These are phyloP conservation scores for Dissophora ornata DNA, from an alignment of 192 early-diverging fungal species.

Conservation along the genomic window DNA sequence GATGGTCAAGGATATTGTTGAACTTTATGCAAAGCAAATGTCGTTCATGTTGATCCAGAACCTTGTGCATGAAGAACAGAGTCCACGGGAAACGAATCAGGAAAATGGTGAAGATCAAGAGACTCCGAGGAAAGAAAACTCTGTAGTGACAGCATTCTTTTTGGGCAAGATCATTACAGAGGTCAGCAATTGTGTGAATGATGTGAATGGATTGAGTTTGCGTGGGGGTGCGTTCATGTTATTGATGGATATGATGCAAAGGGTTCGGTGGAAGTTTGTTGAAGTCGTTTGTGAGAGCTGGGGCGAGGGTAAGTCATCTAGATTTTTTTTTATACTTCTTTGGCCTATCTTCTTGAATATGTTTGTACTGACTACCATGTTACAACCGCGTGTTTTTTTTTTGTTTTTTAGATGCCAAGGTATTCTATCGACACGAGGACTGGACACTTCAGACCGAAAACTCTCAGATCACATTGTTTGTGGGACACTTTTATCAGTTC, in stretches of 20 bases:
- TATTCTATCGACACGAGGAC: conserved; percentile 79
- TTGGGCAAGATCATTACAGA: conserved; percentile 79
- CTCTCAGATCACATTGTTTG: conserved; percentile 68
- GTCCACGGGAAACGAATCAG: neutral
- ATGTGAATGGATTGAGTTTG: conserved; percentile 79
- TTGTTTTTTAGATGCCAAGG: conserved; percentile 69
- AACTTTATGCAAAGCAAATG: conserved; percentile 69
- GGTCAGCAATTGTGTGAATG: conserved; percentile 81
- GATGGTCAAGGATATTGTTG: conserved; percentile 73
- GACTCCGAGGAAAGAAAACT: conserved; percentile 65
- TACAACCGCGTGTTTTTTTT: too few relatives aligned
- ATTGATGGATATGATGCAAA: conserved; percentile 76
- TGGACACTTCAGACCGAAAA: conserved; percentile 74
- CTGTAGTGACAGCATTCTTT: conserved; percentile 77
- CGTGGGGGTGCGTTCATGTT: conserved; percentile 75
- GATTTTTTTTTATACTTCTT: neutral
- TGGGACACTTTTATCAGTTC: conserved; percentile 76
- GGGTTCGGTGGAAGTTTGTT: conserved; percentile 77
- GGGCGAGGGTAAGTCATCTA: conserved; percentile 71
- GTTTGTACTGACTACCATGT: neutral
- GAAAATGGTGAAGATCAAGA: conserved; percentile 11
- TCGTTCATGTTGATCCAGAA: conserved; percentile 61
- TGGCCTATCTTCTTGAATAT: neutral
- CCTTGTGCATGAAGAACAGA: conserved; percentile 55
- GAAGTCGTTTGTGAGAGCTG: conserved; percentile 82